Conservation (phyloP, 2,329 filamentous ascomycete species). For the Ophiosphaerella narmari region DNA sequence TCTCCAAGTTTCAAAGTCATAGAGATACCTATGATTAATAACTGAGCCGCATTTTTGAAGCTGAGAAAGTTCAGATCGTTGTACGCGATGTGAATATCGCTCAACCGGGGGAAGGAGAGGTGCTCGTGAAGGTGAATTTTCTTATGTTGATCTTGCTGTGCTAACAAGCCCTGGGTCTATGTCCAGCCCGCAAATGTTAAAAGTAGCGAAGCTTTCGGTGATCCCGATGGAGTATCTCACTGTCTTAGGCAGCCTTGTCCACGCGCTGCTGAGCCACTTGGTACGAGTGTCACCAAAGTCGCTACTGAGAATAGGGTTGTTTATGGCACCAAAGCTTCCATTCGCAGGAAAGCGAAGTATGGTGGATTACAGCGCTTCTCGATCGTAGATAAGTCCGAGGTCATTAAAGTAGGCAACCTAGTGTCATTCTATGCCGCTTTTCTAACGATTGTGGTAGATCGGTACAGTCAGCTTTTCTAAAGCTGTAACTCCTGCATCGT, state of each 20-base stretch:
- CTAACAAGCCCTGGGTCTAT: too few relatives aligned
- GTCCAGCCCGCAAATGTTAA: too few relatives aligned
- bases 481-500: slow-evolving; percentile 28
- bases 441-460: slow-evolving; percentile 22
- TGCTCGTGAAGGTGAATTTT: slow-evolving; percentile 21
- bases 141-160: too few relatives aligned
- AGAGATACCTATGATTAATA: slow-evolving; percentile 5
- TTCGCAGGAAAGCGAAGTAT: slow-evolving; percentile 24
- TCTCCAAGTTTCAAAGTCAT: too few relatives aligned
- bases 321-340: slow-evolving; percentile 23
- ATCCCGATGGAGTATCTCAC: too few relatives aligned
- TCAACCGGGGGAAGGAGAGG: slow-evolving; percentile 20
- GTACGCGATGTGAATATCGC: slow-evolving; percentile 21
- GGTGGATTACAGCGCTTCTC: slow-evolving; percentile 22
- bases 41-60: slow-evolving; percentile 24
- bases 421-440: not conserved
- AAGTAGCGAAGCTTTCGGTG: too few relatives aligned
- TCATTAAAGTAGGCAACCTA: slow-evolving; percentile 13
- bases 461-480: slow-evolving; percentile 24
- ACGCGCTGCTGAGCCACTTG: too few relatives aligned
- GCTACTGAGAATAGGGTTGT: too few relatives aligned
- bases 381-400: slow-evolving; percentile 21
- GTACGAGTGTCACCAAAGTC: too few relatives aligned
- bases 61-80: slow-evolving; percentile 13
- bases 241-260: too few relatives aligned